A percentile compares a stretch with the other conserved stretches of the same genome.
Evolutionary conservation across 805 yeast genomes (phyloP).

Genomic region (Kockiozyma suomiensis): DNA sequence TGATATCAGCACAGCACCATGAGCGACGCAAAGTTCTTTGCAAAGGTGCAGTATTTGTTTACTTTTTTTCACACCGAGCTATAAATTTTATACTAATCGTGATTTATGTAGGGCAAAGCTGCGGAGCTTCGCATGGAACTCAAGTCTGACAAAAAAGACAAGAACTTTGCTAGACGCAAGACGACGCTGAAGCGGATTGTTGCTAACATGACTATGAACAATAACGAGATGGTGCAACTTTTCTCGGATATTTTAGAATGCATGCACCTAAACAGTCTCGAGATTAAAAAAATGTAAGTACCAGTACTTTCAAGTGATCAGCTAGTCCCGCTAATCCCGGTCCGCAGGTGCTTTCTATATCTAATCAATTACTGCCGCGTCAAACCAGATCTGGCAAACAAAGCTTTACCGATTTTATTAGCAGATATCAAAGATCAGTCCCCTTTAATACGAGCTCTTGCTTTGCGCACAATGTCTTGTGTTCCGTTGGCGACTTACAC

Average conservation of each 20-base stretch:
- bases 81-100: too few relatives aligned
- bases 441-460: conserved; percentile 58
- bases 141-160: conserved; percentile 42
- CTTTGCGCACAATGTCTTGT: conserved; percentile 64
- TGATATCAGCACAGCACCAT: conserved; percentile 15
- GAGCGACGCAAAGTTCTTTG: conserved; percentile 41
- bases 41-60: too few relatives aligned
- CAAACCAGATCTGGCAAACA: conserved; percentile 58
- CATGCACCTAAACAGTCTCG: conserved; percentile 58
- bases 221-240: conserved; percentile 69
- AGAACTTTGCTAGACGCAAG: conserved; percentile 45
- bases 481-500: conserved; percentile 58
- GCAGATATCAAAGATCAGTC: conserved; percentile 56
- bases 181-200: conserved; percentile 68
- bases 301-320: too few relatives aligned
- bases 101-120: conserved; percentile 41
- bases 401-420: conserved; percentile 58
- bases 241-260: conserved; percentile 65
- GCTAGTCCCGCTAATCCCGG: not conserved
- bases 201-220: conserved; percentile 82
- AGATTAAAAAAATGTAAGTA: conserved; percentile 59
- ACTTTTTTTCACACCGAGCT: too few relatives aligned
- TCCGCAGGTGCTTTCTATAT: conserved; percentile 58
- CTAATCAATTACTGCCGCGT: conserved; percentile 61
- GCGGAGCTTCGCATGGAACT: conserved; percentile 40